Evolutionary conservation across 495 filamentous ascomycete species (phyloP), one percentile per base, ranked within the genome.

Genomic region (Rusavskia elegans): DNA sequence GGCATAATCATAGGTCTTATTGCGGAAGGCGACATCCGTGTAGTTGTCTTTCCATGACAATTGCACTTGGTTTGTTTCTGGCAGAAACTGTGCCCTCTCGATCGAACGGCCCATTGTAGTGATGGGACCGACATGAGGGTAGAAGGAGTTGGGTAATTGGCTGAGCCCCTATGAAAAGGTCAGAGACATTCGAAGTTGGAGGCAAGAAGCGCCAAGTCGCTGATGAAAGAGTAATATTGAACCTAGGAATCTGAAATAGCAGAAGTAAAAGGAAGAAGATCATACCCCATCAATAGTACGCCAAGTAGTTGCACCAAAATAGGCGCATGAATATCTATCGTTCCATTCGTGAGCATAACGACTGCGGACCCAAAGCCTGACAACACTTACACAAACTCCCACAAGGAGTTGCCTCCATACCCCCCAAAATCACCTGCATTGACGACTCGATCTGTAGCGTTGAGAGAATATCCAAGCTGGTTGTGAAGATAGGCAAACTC

Each of bases 401-500:
- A 50, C 2, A 50, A 50, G 30, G 48, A 37, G n/a, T 37, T n/a
- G 0, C 48, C 48, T 36, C 48, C 48, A 21, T 13, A 19, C 5
- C 48, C 48, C 5, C 29, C 48, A 20, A 36, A 19, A 11, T 29
- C 21, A 13, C 44, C 44, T 13, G 5, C 21, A 29, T 46, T 46
- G 10, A 51, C 14, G 16, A 46, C 39, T 35, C 68, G 51, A 55
- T 82, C 75, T 3, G 73, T 80, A 48, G 74, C 67, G 55, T 84
- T 81, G 10, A 75, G 66, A 27, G 62, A 61, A 23, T 68, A 68
- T 5, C 70, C 67, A 16, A 85, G 69, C 35, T 73, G 70, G 54
- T 83, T 77, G 14, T 72, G 69, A 50, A 84, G 60, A 50, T 80
- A 85, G 1, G 64, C 77, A 20, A 74, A 75, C 56, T 84, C 82